phyloP scores from a whole-genome alignment of 2,329 filamentous ascomycete species.

The Lachnellula subtilissima region DNA sequence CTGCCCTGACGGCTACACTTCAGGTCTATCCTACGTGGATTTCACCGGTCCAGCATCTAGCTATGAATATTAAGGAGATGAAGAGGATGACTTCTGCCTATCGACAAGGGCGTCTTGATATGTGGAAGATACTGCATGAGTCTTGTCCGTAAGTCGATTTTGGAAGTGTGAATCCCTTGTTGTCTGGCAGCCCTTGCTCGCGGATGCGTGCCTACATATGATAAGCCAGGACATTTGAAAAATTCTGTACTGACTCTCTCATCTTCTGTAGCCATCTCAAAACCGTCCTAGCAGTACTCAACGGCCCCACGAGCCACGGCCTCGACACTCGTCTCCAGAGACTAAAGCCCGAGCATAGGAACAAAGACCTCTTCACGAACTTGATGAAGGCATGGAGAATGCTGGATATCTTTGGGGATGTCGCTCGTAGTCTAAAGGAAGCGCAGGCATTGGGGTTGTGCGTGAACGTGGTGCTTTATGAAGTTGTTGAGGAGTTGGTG shows the following conservation, averaged over 20 bases:
- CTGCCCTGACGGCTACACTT: neutral
- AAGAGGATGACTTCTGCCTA: neutral
- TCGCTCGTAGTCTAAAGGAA: neutral
- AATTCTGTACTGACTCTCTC: neutral
- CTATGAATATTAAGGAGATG: neutral
- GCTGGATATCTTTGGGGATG: neutral
- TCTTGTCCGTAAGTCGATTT: neutral
- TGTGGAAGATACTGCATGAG: neutral
- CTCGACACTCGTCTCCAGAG: neutral
- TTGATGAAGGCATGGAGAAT: neutral
- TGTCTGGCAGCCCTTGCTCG: neutral
- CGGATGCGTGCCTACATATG: neutral
- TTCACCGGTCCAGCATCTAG: neutral
- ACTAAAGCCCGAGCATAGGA: neutral
- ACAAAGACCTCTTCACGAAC: neutral
- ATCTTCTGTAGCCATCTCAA: neutral
- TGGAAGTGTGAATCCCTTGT: neutral
- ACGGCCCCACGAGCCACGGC: neutral
- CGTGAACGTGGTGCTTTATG: too few relatives aligned
- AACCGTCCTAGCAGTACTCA: neutral
- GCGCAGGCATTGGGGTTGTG: neutral
- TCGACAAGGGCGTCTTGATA: neutral
- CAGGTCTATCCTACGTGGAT: neutral
- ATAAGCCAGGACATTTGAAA: neutral
- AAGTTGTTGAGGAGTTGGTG: too few relatives aligned